Conservation (phyloP, 768 basidiomycete genomes). For the Tulasnella calospora region DNA sequence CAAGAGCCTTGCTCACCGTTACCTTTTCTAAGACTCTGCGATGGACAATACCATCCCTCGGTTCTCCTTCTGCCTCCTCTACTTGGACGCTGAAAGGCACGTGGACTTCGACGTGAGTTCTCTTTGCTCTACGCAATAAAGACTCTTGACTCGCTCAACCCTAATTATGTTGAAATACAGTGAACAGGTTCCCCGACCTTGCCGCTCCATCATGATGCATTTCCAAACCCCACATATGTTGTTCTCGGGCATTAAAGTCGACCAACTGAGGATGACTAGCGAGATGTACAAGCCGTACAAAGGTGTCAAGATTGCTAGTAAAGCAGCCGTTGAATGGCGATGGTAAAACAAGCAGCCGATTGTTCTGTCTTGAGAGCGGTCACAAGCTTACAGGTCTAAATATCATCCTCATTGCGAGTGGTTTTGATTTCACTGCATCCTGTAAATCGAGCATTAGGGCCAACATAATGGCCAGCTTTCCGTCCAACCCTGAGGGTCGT, state of each 20-base stretch:
- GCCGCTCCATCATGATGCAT: constrained; percentile 65
- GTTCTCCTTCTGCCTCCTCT: constrained; percentile 45
- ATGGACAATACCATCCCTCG: constrained; percentile 71
- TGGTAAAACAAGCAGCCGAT: constrained; percentile 33
- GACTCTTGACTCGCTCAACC: neutral
- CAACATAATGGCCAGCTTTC: too few relatives aligned
- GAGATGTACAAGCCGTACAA: constrained; percentile 89
- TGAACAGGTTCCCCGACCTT: constrained; percentile 52
- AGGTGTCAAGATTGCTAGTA: constrained; percentile 67
- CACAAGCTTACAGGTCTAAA: neutral
- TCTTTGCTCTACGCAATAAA: neutral
- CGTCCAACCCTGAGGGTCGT: too few relatives aligned
- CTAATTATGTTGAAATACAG: constrained; percentile 31
- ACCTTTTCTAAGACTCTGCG: constrained; percentile 50
- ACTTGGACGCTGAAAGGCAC: constrained; percentile 74
- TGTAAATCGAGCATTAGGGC: too few relatives aligned
- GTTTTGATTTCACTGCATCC: neutral
- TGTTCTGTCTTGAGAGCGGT: neutral
- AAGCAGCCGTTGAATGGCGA: constrained; percentile 65
- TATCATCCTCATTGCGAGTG: neutral
- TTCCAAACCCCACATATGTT: constrained; percentile 68
- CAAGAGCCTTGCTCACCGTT: neutral
- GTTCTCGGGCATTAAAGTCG: constrained; percentile 77
- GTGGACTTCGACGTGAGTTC: constrained; percentile 59
- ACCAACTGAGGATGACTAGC: constrained; percentile 73